A percentile compares a stretch with the other conserved stretches of the same genome.
These are phyloP conservation scores for Senna tora DNA, from an alignment of 306 rosid genomes.

Conservation along the genomic window DNA sequence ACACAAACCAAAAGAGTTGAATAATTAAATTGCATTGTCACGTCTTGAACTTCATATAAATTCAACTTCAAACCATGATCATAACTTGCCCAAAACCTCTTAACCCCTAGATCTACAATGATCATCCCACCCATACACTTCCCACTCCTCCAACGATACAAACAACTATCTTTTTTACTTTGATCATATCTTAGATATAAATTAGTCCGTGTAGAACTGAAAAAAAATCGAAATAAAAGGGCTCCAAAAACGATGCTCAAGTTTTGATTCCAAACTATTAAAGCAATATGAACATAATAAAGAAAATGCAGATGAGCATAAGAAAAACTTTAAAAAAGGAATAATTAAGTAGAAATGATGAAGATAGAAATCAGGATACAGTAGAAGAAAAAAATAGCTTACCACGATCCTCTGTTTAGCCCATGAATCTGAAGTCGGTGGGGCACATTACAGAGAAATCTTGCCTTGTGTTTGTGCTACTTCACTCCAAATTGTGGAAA, in stretches of 20 bases:
- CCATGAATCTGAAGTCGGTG: neutral
- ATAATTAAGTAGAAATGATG: neutral
- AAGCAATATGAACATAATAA: neutral
- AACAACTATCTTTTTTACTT: neutral
- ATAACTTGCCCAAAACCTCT: neutral
- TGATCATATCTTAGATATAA: neutral
- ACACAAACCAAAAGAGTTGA: neutral
- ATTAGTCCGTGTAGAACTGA: neutral
- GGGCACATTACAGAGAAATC: neutral
- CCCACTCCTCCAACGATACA: neutral
- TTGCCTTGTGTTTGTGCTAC: neutral
- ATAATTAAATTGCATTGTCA: neutral
- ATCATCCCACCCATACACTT: neutral
- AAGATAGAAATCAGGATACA: neutral
- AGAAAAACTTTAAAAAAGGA: neutral
- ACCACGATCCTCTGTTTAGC: conserved; percentile 11
- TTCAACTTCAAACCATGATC: conserved; percentile 12
- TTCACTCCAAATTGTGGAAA: conserved; percentile 8
- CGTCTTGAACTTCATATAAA: neutral
- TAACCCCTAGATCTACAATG: conserved; percentile 15
- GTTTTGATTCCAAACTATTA: neutral
- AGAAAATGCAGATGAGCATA: neutral
- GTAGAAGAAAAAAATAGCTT: neutral
- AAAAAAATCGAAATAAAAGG: neutral
- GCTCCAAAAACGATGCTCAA: neutral